Evolutionary conservation across 2,329 filamentous ascomycete genomes (phyloP).

Genomic region (Venturiaceae sp.): DNA sequence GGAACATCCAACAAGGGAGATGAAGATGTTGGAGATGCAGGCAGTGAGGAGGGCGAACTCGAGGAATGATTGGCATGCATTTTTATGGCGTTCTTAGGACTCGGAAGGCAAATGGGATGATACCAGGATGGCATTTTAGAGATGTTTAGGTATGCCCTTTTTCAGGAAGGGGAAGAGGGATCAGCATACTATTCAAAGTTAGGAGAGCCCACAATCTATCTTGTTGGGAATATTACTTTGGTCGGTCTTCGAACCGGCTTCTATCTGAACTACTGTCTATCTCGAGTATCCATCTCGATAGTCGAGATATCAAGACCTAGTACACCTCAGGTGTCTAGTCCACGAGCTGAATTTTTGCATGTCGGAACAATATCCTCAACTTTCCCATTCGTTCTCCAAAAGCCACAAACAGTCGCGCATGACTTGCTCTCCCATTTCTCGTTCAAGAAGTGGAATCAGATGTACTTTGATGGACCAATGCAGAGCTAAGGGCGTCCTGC

Average conservation of each 20-base stretch:
- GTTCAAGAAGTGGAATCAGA: neutral
- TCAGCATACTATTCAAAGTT: too few species aligned
- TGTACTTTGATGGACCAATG: neutral
- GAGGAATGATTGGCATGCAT: constrained; percentile 19
- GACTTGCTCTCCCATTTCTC: neutral
- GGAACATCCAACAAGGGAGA: neutral
- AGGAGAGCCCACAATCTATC: neutral
- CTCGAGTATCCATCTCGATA: neutral
- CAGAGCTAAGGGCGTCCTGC: neutral
- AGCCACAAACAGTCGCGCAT: neutral
- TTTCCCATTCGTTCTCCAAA: neutral
- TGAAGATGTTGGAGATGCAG: constrained; percentile 14
- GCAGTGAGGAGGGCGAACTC: constrained; percentile 29
- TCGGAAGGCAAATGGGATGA: neutral
- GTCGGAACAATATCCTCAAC: neutral
- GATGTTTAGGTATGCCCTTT: too few species aligned
- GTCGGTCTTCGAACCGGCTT: neutral
- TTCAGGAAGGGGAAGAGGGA: neutral
- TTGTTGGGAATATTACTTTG: neutral
- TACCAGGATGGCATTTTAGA: neutral
- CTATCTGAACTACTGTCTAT: neutral
- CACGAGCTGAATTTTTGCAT: too few species aligned
- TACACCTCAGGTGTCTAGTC: too few species aligned
- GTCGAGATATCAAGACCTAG: too few species aligned
- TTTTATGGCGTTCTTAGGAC: neutral